Evolutionary conservation across 2,329 filamentous ascomycete genomes (phyloP), one percentile per base, ranked within the genome.

Genomic region (Diplodia seriata): DNA sequence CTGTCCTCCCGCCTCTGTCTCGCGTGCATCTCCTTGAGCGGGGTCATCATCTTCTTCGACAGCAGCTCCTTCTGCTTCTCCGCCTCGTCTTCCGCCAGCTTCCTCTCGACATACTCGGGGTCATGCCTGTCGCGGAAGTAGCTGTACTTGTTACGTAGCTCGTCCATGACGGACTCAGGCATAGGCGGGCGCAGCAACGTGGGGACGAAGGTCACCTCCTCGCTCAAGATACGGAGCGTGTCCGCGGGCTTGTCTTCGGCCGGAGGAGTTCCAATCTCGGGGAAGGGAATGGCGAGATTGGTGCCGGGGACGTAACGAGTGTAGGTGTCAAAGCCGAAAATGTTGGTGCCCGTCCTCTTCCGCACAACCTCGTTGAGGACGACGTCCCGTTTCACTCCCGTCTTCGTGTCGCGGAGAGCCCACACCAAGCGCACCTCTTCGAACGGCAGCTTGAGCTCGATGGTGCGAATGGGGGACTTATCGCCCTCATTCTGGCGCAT

Each of bases 81-180:
- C 70, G 80, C 80, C 57, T 79, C 78, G 69, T 87, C 89, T 76
- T 90, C 85, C 69, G 83, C 80, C 77, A 87, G 83, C 83, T 89
- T 90, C 79, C 83, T 81, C 71, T 83, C 83, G 64, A 94, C 79
- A 76, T 90, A 97, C 77, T 90, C 90, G 55, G 86, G 82, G 70
- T 93, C 91, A 81, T 97, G 92, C 57, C 92, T 85, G 65, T 89
- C 93, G 75, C 93, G 86, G 87, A 94, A 95, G 74, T 86, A 88
- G 73, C 90, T 91, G 85, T 90, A 97, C 77, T 89, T 90, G 83
- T 91, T 90, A 76, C 93, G 86, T 76, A 98, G 84, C 83, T 98
- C 94, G 77, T 97, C 89, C 71, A 97, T 85, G 47, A 97, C 86
- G n/a, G 80, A 81, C 36, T 84, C 80, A 5, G 94, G 93, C 85